These are phyloP conservation scores for Aaosphaeria pasadenensis DNA, from an alignment of 2,329 filamentous ascomycete genomes.

Conservation along the genomic window DNA sequence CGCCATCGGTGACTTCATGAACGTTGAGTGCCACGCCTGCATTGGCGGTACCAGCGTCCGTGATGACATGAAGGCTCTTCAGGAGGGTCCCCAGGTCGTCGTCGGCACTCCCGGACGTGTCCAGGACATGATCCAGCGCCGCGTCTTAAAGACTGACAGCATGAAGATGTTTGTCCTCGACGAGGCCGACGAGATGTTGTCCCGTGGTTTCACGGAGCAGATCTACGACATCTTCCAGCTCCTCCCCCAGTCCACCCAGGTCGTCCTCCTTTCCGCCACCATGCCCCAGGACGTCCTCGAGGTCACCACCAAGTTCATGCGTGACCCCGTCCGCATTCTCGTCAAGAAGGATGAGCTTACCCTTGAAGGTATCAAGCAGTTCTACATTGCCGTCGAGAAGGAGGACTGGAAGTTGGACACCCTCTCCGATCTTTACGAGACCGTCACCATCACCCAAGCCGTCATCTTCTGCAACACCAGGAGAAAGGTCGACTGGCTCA, in stretches of 20 bases:
- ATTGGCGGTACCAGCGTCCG: slow-evolving; percentile 98
- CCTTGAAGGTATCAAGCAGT: slow-evolving; percentile 99
- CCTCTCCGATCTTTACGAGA: slow-evolving; percentile 98
- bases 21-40: slow-evolving; percentile 97
- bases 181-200: slow-evolving; percentile 99
- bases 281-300: slow-evolving; percentile 99
- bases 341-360: slow-evolving; percentile 99
- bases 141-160: slow-evolving; percentile 91
- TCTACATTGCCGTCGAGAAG: slow-evolving; percentile 99
- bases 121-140: slow-evolving; percentile 98
- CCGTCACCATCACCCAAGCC: slow-evolving; percentile 97
- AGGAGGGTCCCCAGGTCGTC: slow-evolving; percentile 94
- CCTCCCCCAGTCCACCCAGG: slow-evolving; percentile 95
- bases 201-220: slow-evolving; percentile 99
- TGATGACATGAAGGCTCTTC: slow-evolving; percentile 97
- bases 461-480: slow-evolving; percentile 99
- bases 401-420: slow-evolving; percentile 99
- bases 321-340: slow-evolving; percentile 95
- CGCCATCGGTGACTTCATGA: slow-evolving; percentile 99
- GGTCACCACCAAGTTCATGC: slow-evolving; percentile 99
- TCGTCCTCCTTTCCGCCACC: slow-evolving; percentile 95
- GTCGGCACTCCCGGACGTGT: slow-evolving; percentile 98
- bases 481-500: slow-evolving; percentile 99
- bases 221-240: slow-evolving; percentile 99
- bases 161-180: slow-evolving; percentile 99